Conservation (phyloP, 2,329 filamentous ascomycete species). For the Ustilaginoidea virens region DNA sequence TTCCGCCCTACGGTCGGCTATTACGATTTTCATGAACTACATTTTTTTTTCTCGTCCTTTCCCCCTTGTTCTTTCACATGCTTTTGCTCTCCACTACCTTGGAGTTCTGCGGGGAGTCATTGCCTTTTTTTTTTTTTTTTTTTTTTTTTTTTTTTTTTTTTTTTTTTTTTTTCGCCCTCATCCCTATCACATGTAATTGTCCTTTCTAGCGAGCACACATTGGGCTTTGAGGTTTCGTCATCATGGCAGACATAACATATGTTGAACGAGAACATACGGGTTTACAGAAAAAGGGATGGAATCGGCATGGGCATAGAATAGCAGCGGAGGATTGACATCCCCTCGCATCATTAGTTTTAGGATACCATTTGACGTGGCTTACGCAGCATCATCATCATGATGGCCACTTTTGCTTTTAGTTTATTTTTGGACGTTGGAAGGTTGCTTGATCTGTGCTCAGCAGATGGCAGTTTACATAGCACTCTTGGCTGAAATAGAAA, state of each 20-base stretch:
- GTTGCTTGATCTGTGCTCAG: no score
- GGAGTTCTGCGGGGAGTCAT: not conserved
- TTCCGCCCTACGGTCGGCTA: no score
- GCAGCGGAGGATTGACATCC: not conserved
- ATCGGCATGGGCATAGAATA: constrained; percentile 1
- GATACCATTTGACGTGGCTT: constrained; percentile 6
- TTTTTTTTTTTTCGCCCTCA: not conserved
- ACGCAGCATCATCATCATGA: not conserved
- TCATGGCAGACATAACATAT: constrained; percentile 2
- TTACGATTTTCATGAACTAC: no score
- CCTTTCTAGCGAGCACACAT: constrained; percentile 1
- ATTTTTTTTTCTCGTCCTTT: no score
- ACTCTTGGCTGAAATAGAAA: no score
- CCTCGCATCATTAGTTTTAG: constrained; percentile 1
- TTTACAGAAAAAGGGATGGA: constrained; percentile 1
- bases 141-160: not conserved
- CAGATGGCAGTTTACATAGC: no score
- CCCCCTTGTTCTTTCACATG: no score
- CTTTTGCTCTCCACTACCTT: no score
- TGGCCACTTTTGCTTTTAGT: no score
- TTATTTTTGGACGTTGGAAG: no score
- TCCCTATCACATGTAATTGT: no score
- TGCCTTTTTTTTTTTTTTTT: not conserved
- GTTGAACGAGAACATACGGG: not conserved
- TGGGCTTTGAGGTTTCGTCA: not conserved